A percentile compares a stretch with the other conserved stretches of the same genome.
Evolutionary conservation across 2,329 filamentous ascomycete species (phyloP).

Genomic region (Verticillium longisporum): DNA sequence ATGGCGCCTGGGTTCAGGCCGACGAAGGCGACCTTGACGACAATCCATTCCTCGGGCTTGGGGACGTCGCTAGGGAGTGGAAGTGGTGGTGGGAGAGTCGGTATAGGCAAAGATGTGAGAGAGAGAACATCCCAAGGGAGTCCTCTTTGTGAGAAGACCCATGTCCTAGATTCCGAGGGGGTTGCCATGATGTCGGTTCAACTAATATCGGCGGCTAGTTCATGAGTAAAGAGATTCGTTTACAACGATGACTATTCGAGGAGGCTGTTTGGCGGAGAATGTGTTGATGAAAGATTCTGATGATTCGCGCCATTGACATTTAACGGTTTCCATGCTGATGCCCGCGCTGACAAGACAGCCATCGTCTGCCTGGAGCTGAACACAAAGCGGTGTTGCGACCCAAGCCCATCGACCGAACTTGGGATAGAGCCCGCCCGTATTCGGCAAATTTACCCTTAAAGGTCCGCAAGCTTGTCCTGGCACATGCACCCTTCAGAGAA

Average conservation of each 20-base stretch:
- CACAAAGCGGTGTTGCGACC: neutral
- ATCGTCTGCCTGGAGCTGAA: neutral
- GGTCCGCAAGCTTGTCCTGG: neutral
- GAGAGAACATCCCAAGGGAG: conserved; percentile 13
- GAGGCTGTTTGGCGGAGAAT: too few species aligned
- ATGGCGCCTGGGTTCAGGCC: conserved; percentile 38
- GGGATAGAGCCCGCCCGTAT: neutral
- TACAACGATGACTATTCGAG: too few species aligned
- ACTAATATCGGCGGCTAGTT: neutral
- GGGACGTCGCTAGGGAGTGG: conserved; percentile 20
- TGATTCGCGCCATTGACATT: too few species aligned
- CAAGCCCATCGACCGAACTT: neutral
- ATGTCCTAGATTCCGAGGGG: neutral
- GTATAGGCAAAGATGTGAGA: conserved; percentile 14
- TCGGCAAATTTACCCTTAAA: neutral
- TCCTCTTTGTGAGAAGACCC: neutral
- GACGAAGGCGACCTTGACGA: conserved; percentile 32
- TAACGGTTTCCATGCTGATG: too few species aligned
- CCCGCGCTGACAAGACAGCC: too few species aligned
- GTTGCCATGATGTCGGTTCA: neutral
- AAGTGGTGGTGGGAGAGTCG: conserved; percentile 17
- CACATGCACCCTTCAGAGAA: neutral
- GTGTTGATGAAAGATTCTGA: too few species aligned
- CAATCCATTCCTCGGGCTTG: conserved; percentile 25
- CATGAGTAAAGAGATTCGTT: too few species aligned